Evolutionary conservation across 1,139 yeast species (phyloP), one percentile per base, ranked within the genome.

Genomic region (Komagataea norvegica): DNA sequence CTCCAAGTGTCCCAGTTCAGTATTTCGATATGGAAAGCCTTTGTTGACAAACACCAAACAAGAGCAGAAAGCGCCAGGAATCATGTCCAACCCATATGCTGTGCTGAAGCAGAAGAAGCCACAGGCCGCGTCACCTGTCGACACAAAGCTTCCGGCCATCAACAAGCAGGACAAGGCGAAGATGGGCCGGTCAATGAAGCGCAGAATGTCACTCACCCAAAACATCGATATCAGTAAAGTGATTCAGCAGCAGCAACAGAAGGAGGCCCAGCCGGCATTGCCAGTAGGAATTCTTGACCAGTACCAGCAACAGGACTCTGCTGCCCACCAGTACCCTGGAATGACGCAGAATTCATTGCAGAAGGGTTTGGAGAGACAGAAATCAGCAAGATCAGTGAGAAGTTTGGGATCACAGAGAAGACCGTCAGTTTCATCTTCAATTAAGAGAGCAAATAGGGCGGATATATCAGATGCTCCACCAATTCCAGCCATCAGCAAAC

Each of bases 121-220:
- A 28, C 39, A 38, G 28, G 37, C 36, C 11, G 38, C 38, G 8
- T 37, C 29, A 6, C 20, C 53, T n/a, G n/a, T n/a, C n/a, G n/a
- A n/a, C n/a, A n/a, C n/a, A n/a, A n/a, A 28, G 1, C 40, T 56
- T 3, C 68, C 66, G 1, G 51, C 53, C 13, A 57, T 62, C 17
- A 56, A 56, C 33, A 56, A 57, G 22, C 56, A 54, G 33, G 66
- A 61, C 30, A 59, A 63, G 40, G 64, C 58, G 31, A 64, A 62
- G 43, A 64, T 64, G 42, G 68, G 67, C 1, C 56, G 61, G 10
- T 53, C 64, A 8, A 64, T 64, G 67, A 66, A 64, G 38, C 48
- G 69, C 34, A 52, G 69, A 41, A 48, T 64, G 43, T 63, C 68
- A 4, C 54, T 64, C 23, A 66, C 61, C 37, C 57, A 58, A 34